A percentile compares a stretch with the other conserved stretches of the same genome.
phyloP scores from a whole-genome alignment of 2,329 filamentous ascomycete species.

The Penicillium sp. region DNA sequence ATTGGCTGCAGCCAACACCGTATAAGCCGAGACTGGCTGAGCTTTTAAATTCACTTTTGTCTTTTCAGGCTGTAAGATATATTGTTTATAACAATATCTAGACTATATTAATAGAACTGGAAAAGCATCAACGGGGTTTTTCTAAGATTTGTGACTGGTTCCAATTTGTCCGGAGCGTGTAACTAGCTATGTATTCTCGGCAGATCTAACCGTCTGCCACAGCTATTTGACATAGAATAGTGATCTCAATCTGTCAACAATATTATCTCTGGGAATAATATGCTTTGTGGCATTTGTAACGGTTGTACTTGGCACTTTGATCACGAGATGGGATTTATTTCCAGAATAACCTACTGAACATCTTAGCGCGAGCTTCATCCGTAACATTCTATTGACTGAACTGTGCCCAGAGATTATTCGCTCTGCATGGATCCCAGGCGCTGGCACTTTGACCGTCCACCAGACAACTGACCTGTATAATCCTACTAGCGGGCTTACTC shows the following conservation, averaged over 20 bases:
- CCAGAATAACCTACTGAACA: not conserved
- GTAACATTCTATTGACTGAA: not conserved
- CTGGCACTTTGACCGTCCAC: constrained; percentile 51
- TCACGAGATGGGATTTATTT: not conserved
- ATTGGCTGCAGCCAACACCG: constrained; percentile 12
- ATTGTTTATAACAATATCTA: not conserved
- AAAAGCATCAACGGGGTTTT: no score
- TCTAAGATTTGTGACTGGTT: no score
- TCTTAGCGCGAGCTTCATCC: not conserved
- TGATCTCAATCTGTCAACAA: no score
- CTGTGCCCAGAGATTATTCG: constrained; percentile 23
- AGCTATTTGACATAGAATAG: no score
- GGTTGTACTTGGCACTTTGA: not conserved
- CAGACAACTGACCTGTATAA: constrained; percentile 53
- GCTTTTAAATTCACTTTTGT: not conserved
- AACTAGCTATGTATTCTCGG: no score
- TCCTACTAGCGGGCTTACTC: constrained; percentile 50
- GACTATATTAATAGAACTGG: no score
- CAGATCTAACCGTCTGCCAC: no score
- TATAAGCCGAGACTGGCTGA: not conserved
- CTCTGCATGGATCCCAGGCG: constrained; percentile 53
- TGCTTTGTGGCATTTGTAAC: no score
- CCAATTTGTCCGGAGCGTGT: no score
- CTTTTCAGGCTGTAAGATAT: not conserved
- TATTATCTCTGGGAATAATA: no score